Base-by-base conservation (phyloP, 257 asterid genomes). In the Salvia rosmarinus region DNA sequence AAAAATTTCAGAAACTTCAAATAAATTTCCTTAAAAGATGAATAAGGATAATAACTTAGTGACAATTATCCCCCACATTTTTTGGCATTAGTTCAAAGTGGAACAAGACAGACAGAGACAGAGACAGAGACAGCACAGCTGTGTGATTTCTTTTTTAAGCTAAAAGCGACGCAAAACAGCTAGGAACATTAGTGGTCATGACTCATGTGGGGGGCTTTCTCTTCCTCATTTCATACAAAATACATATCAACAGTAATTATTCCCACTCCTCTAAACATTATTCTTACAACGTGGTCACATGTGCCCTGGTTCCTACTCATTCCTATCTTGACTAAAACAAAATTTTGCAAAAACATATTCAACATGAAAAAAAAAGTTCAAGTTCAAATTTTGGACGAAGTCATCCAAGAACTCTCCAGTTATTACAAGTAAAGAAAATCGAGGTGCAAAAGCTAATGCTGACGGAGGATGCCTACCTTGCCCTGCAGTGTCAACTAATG, bases 261-360 rank as follows among this genome's bases (percentile, higher is more conserved):
- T 59, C 59, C 40, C 39, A 67, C 47, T 49, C 12, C 34, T 67
- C 43, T 9, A 14, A 57, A 9, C 58, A 68, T 14, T 54, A 8
- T 20, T 58, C 68, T 71, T 30, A 14, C 35, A 62, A 37, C 14
- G 64, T 70, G 60, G 13, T 71, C 60, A 46, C 75, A 71, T 58
- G 75, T 13, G 19, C 25, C 5, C 3, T 16, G 39, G 23, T 55
- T 30, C 68, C 75, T 30, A 42, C 34, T 35, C 52, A 60, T 11
- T 59, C 60, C 30, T 62, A 19, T 51, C 37, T 57, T 12, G 25
- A 11, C 61, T 16, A 23, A 5, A 54, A 54, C 17, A 21, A 42
- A 9, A 9, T 54, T 1, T 4, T n/a, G n/a, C 21, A n/a, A 9
- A 42, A 21, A 35, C 37, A 34, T 40, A 23, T n/a, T 56, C 9